Percentiles rank a stretch among this genome's conserved stretches.
Conservation (phyloP, 202 grass and related monocot genomes). For the Schoenoplectus triqueter region DNA sequence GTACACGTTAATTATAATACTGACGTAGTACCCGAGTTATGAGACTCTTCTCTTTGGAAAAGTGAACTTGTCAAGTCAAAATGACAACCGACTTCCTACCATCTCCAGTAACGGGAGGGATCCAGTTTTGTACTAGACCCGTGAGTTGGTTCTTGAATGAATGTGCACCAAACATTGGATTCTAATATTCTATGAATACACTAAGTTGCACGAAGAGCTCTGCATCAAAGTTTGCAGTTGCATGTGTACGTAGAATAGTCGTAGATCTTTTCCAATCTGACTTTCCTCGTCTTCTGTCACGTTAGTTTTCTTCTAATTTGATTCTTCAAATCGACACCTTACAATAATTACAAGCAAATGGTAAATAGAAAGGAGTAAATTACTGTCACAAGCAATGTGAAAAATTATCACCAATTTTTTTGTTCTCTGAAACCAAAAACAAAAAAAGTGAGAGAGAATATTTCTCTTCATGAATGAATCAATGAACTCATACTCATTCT, state of each 20-base stretch:
- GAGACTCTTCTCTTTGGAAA: background rate
- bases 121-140: background rate
- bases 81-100: background rate
- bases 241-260: background rate
- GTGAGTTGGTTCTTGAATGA: no score
- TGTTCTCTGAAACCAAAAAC: no score
- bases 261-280: background rate
- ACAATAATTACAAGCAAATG: background rate
- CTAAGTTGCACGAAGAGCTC: background rate
- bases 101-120: background rate
- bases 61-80: conserved; percentile 24
- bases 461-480: no score
- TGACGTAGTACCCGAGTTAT: conserved; percentile 14
- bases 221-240: background rate
- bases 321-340: background rate
- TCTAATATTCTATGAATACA: background rate
- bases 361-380: background rate
- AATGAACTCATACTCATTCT: no score
- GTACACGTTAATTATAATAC: background rate
- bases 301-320: background rate
- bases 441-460: no score
- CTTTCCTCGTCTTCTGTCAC: background rate
- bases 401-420: no score
- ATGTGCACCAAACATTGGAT: background rate
- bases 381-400: no score